Evolutionary conservation across 495 filamentous ascomycete species (phyloP), one percentile per base, ranked within the genome.

Genomic region (Podospora appendiculata): DNA sequence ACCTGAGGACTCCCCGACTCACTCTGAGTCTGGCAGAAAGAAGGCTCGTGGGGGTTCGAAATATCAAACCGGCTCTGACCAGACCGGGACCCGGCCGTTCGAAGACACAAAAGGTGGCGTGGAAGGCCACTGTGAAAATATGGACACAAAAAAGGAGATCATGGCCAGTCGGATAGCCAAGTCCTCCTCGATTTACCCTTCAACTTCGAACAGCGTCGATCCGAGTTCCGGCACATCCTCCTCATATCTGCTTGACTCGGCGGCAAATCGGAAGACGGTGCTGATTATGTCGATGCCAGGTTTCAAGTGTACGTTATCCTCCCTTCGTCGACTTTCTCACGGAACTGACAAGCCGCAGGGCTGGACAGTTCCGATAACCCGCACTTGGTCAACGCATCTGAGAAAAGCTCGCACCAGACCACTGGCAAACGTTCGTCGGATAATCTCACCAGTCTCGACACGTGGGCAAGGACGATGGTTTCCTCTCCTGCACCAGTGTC

Each of bases 161-260:
- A 35, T 51, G 6, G 32, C 8, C 34, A 51, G 45, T 7, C 10
- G 47, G 6, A 8, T 45, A 10, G 57, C 53, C 19, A 50, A 51
- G 10, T 55, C 59, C 33, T 64, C 58, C 6, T 64, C 61, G 6
- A 47, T 54, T 13, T 64, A 64, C 48, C 59, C 61, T n/a, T 64
- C 61, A 16, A 48, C 41, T 10, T 41, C 33, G 7, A 45, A 52
- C 25, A 64, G 51, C 44, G 38, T 47, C 14, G 16, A 52, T 11
- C 54, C 53, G 11, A 62, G 50, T 17, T 47, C 56, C 8, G 41
- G 48, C 0, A 43, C 47, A 12, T 59, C 59, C 17, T 46, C 53
- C 0, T 43, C 40, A 11, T 35, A 57, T 41, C 39, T 59, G 13
- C 49, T 51, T 0, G 51, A 40, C 10, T 47, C 18, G 12, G n/a